Percentiles rank a stretch among this genome's conserved stretches.
phyloP scores from a whole-genome alignment of 108 stramenopile genomes.

The Skeletonema costatum region DNA sequence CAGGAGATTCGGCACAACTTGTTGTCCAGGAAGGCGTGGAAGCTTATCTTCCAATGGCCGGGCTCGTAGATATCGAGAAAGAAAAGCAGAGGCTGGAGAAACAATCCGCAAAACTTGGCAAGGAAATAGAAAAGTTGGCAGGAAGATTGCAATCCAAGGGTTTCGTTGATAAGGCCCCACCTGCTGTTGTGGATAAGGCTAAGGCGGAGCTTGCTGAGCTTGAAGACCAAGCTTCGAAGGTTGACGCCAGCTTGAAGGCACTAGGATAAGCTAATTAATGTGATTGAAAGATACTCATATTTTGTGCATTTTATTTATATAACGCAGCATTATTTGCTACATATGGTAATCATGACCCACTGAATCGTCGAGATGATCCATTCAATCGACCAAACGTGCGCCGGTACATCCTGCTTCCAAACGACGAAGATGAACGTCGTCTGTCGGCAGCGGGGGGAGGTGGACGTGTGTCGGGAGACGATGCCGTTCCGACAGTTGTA shows the following conservation, averaged over 20 bases:
- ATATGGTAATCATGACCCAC: not conserved
- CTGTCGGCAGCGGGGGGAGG: not conserved
- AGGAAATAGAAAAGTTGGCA: slow-evolving; percentile 78
- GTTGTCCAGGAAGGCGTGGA: slow-evolving; percentile 89
- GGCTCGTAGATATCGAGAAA: slow-evolving; percentile 86
- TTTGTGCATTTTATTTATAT: not conserved
- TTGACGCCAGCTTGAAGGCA: slow-evolving; percentile 40
- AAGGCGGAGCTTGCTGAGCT: slow-evolving; percentile 78
- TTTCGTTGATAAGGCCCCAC: slow-evolving; percentile 88
- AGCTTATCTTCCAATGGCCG: slow-evolving; percentile 83
- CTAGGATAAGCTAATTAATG: slow-evolving; percentile 6
- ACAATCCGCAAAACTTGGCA: slow-evolving; percentile 78
- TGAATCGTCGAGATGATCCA: not conserved
- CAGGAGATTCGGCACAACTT: slow-evolving; percentile 72
- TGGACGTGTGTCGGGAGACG: not conserved
- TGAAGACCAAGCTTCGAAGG: slow-evolving; percentile 83
- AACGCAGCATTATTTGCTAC: not conserved
- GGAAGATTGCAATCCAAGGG: slow-evolving; percentile 80
- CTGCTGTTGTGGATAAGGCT: slow-evolving; percentile 84
- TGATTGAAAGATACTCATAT: not conserved
- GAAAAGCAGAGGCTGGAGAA: slow-evolving; percentile 77
- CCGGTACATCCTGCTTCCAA: slow-evolving; percentile 31
- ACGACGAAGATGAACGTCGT: slow-evolving; percentile 13
- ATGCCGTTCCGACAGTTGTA: not conserved
- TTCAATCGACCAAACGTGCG: slow-evolving; percentile 42